Evolutionary conservation across 495 filamentous ascomycete species (phyloP).

Genomic region (Lentithecium fluviatile): DNA sequence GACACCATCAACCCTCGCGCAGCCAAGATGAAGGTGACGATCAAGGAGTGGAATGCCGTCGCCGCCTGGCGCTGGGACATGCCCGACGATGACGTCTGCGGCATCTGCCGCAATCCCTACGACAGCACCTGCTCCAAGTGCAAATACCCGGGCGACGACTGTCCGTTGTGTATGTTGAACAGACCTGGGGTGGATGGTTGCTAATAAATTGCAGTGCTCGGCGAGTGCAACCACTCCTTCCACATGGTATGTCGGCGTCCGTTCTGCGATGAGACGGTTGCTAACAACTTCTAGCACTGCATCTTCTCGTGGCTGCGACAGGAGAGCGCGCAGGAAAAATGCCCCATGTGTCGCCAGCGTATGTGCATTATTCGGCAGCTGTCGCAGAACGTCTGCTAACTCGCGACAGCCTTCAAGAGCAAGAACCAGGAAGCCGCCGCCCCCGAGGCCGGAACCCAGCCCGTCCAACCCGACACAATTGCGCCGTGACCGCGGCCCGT

Average conservation of each 20-base stretch:
- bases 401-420: slow-evolving; percentile 66
- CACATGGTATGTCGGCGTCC: slow-evolving; percentile 69
- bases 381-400: slow-evolving; percentile 32
- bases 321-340: slow-evolving; percentile 87
- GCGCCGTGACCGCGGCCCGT: not conserved
- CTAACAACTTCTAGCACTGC: slow-evolving; percentile 67
- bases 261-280: not conserved
- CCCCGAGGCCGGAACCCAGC: not conserved
- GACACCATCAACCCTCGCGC: slow-evolving; percentile 11
- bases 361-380: slow-evolving; percentile 42
- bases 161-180: slow-evolving; percentile 70
- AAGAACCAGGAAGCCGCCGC: slow-evolving; percentile 42
- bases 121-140: slow-evolving; percentile 97
- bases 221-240: slow-evolving; percentile 95
- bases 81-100: slow-evolving; percentile 95
- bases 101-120: slow-evolving; percentile 97
- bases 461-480: not conserved
- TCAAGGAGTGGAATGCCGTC: slow-evolving; percentile 89
- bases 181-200: not conserved
- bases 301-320: slow-evolving; percentile 94
- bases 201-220: slow-evolving; percentile 63
- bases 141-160: slow-evolving; percentile 97
- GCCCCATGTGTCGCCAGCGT: slow-evolving; percentile 98
- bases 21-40: slow-evolving; percentile 82
- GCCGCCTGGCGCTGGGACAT: slow-evolving; percentile 98